phyloP scores from a whole-genome alignment of 169 alveolate species.

The Neospora caninum region DNA sequence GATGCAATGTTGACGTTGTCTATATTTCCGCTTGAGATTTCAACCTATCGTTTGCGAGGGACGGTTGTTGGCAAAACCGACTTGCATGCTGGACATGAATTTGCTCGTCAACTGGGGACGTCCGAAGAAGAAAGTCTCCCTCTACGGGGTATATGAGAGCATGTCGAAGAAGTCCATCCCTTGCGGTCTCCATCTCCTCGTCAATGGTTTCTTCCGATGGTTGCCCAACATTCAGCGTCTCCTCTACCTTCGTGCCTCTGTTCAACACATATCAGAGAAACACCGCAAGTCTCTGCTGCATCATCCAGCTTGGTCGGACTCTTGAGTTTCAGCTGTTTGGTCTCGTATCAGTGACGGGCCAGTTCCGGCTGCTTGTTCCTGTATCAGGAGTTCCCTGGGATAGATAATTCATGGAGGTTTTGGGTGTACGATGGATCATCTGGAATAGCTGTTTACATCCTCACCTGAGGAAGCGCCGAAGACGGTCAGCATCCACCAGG shows the following conservation, averaged over 20 bases:
- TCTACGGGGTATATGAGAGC: conserved; percentile 39
- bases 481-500: background rate
- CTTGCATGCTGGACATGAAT: conserved; percentile 22
- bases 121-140: background rate
- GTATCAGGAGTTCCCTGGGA: background rate
- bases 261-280: background rate
- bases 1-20: too few species aligned
- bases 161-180: conserved; percentile 34
- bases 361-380: too few species aligned
- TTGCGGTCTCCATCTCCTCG: background rate
- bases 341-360: too few species aligned
- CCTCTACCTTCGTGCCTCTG: conserved; percentile 48
- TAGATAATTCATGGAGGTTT: background rate
- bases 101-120: conserved; percentile 5
- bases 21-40: too few species aligned
- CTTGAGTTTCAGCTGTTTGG: too few species aligned
- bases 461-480: conserved; percentile 28
- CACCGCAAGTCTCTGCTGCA: background rate
- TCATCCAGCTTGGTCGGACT: too few species aligned
- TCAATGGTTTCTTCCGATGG: conserved; percentile 4
- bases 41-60: too few species aligned
- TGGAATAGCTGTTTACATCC: background rate
- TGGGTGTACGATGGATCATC: too few species aligned
- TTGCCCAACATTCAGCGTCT: conserved; percentile 31
- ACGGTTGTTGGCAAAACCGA: background rate